phyloP scores from a whole-genome alignment of 192 early-diverging fungal species.

The Pecoramyces ruminantium region DNA sequence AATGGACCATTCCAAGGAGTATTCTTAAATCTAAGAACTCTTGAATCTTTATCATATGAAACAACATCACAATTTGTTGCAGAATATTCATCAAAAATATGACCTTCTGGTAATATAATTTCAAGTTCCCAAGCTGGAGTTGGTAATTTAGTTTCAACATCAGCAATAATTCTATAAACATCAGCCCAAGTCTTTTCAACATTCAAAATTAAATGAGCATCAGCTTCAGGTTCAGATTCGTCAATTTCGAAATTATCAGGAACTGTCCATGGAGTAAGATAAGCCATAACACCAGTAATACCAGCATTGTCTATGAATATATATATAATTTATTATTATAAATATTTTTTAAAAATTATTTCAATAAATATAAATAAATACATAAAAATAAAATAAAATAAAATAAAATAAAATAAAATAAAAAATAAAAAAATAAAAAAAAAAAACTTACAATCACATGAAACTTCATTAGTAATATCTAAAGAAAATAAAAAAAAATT shows the following conservation, averaged over 20 bases:
- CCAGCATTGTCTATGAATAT: background rate
- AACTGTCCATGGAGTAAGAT: background rate
- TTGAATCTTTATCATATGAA: background rate
- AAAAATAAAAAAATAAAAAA: too few relatives aligned
- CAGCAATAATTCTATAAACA: background rate
- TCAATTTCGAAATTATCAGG: background rate
- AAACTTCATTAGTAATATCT: background rate
- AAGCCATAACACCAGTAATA: background rate
- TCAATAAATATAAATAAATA: too few relatives aligned
- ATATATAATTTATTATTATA: background rate
- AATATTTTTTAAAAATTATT: too few relatives aligned
- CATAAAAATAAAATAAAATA: too few relatives aligned
- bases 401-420: too few relatives aligned
- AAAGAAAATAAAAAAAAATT: background rate
- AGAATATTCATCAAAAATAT: background rate
- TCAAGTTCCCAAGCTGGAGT: background rate
- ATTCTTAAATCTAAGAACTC: background rate
- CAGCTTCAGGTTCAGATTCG: background rate
- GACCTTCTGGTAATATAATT: background rate
- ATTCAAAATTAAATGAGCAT: background rate
- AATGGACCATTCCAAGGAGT: background rate
- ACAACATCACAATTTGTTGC: background rate
- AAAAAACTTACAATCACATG: background rate
- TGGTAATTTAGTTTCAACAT: background rate
- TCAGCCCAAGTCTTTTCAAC: background rate